These are phyloP conservation scores for Parasitella parasitica DNA, from an alignment of 371 early-diverging fungal genomes.

Conservation along the genomic window DNA sequence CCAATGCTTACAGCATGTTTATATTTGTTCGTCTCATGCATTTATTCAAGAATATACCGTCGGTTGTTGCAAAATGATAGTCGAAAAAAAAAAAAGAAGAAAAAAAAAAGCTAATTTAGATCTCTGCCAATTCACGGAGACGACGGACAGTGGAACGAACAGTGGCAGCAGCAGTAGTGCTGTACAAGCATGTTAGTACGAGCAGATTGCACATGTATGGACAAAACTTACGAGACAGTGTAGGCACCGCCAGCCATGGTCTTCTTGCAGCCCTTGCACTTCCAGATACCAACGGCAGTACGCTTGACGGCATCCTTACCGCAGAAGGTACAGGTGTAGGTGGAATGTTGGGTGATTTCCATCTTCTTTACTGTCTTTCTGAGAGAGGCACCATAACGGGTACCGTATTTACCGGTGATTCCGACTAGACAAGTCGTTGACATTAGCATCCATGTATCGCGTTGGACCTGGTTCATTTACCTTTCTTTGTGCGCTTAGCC, in stretches of 20 bases:
- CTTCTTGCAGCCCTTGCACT: constrained; percentile 98
- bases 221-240: constrained; percentile 76
- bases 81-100: neutral
- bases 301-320: constrained; percentile 98
- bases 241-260: constrained; percentile 99
- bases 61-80: neutral
- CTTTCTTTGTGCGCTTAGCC: constrained; percentile 18
- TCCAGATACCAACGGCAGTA: constrained; percentile 99
- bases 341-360: constrained; percentile 99
- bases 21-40: neutral
- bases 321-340: constrained; percentile 99
- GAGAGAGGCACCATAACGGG: constrained; percentile 99
- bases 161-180: constrained; percentile 91
- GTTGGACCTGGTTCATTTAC: neutral
- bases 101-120: constrained; percentile 55
- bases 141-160: constrained; percentile 95
- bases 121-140: constrained; percentile 94
- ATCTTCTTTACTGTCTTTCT: constrained; percentile 99
- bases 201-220: too few relatives aligned
- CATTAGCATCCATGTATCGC: neutral
- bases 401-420: constrained; percentile 96
- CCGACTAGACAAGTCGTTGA: constrained; percentile 6
- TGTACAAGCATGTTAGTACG: constrained; percentile 13
- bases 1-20: too few relatives aligned
- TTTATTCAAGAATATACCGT: neutral